Evolutionary conservation across 176 grass and related monocot genomes (phyloP).

Genomic region (Thinopyrum elongatum): DNA sequence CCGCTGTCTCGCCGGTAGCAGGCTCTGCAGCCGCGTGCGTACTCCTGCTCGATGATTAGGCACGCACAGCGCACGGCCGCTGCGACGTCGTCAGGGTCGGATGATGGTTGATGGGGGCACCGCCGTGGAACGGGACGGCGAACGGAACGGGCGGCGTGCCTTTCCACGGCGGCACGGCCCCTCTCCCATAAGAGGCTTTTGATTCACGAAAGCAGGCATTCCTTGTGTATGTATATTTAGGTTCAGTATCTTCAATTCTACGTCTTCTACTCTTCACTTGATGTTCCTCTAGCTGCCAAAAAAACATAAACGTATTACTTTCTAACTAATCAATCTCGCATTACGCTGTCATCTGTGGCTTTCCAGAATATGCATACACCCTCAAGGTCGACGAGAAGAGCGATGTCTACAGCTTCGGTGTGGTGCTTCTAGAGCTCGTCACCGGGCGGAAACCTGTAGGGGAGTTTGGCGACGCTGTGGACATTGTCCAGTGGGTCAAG

Average conservation of each 20-base stretch:
- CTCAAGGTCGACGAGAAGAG: conserved; percentile 98
- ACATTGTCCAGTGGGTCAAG: conserved; percentile 96
- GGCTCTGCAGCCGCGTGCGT: too few relatives aligned
- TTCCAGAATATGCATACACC: conserved; percentile 93
- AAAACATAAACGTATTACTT: not conserved
- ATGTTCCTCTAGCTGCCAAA: conserved; percentile 2
- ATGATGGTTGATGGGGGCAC: too few relatives aligned
- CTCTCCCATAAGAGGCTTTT: conserved; percentile 14
- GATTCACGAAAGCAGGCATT: not conserved
- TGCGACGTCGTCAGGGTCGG: too few relatives aligned
- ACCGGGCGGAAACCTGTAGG: conserved; percentile 88
- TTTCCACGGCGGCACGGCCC: too few relatives aligned
- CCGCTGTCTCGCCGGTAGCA: too few relatives aligned
- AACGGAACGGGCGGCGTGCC: too few relatives aligned
- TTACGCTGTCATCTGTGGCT: not conserved
- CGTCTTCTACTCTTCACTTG: not conserved
- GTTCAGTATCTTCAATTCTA: conserved; percentile 1
- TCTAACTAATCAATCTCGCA: not conserved
- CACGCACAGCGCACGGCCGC: too few relatives aligned
- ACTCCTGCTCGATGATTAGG: too few relatives aligned
- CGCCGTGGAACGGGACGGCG: too few relatives aligned
- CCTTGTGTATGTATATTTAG: not conserved
- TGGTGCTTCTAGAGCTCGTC: conserved; percentile 93
- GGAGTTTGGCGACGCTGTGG: conserved; percentile 89
- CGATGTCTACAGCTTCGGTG: conserved; percentile 94